Conservation (phyloP, 176 grass and related monocot species). For the Triticum urartu region DNA sequence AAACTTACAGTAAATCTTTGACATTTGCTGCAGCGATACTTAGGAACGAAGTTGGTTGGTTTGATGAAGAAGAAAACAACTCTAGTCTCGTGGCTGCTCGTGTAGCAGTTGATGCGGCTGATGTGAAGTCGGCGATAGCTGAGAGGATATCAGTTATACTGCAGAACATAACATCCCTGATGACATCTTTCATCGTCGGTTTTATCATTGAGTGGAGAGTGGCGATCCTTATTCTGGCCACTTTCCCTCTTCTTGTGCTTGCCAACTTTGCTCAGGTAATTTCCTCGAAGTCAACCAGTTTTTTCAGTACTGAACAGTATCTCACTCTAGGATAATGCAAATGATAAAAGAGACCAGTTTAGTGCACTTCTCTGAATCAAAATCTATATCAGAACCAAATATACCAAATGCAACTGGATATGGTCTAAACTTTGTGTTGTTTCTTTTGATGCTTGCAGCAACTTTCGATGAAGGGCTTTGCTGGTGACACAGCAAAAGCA, state of each 20-base stretch:
- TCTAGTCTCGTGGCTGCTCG: constrained; percentile 88
- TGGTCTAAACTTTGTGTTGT: constrained; percentile 8
- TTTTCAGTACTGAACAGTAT: not conserved
- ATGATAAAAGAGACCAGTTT: not conserved
- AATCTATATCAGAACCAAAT: not conserved
- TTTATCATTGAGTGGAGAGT: constrained; percentile 96
- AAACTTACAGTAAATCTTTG: not conserved
- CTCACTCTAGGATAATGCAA: not conserved
- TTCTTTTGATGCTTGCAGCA: constrained; percentile 53
- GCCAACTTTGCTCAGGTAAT: constrained; percentile 92
- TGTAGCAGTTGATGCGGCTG: constrained; percentile 87
- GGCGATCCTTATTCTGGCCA: constrained; percentile 86
- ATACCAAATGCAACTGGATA: not conserved
- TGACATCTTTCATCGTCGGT: constrained; percentile 89
- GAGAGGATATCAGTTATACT: constrained; percentile 96
- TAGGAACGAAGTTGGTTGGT: constrained; percentile 98
- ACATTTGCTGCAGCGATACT: constrained; percentile 70
- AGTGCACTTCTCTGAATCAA: not conserved
- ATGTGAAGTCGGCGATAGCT: constrained; percentile 89
- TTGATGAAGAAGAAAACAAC: constrained; percentile 97
- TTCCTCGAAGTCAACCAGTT: not conserved
- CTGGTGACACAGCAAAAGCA: constrained; percentile 87
- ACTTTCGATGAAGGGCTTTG: constrained; percentile 97
- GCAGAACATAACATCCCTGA: constrained; percentile 88
- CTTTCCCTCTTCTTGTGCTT: constrained; percentile 95